Evolutionary conservation across 441 rosid species (phyloP), one percentile per base, ranked within the genome.

Genomic region (Corymbia citriodora): DNA sequence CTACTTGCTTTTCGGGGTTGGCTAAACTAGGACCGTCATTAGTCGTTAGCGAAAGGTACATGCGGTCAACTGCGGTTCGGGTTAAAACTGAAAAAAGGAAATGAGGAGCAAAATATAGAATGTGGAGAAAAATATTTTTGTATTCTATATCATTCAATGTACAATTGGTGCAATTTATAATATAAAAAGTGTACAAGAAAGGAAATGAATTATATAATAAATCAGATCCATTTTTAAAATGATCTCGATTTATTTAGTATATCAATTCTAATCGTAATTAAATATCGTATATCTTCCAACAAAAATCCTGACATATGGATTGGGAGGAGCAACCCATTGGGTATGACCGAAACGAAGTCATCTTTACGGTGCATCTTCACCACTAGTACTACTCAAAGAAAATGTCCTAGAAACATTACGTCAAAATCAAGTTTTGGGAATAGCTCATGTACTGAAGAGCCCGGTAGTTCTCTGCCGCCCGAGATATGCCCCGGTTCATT

Each of bases 401-500:
- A 21, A 6, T 2, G 52, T 79, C 23, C 17, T 12, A 25, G n/a
- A 13, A 40, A 11, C 85, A 72, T 21, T 72, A 36, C 3, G 36
- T 36, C 49, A 2, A 19, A 5, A 36, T 72, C 5, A 0, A 72
- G 36, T 40, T 7, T 6, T 0, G 12, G 1, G 36, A 72, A 17
- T 72, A 2, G 49, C 49, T 33, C 2, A 1, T 18, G 82, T 18
- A 36, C 81, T 10, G 25, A 9, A 23, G 40, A 33, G 49, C 15
- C 11, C 48, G 6, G 50, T 2, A 40, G 6, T 11, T 74, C 29
- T 40, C 83, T 7, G 29, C 12, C 29, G 29, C 17, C 83, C 7
- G 9, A 17, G 45, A 1, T 57, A 57, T 9, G 25, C 29, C 85
- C 50, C 12, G 17, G 9, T 40, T 21, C 7, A 40, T 12, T 79